These are phyloP conservation scores for Symbiodinium natans DNA, from an alignment of 73 alveolate genomes.

Conservation along the genomic window DNA sequence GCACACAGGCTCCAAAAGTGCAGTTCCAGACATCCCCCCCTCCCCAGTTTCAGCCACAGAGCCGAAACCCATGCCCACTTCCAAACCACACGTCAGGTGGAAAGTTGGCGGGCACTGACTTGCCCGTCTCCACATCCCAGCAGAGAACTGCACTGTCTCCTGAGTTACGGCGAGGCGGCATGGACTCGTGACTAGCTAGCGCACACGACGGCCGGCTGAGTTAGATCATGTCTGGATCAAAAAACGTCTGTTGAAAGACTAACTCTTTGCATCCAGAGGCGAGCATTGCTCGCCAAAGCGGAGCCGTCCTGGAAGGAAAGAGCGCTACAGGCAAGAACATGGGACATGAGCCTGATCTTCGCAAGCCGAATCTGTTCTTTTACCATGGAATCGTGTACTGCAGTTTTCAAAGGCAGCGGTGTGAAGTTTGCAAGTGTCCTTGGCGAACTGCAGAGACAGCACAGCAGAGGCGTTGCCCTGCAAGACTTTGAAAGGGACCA, in stretches of 20 bases:
- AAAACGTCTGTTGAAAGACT: no score
- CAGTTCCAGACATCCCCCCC: neutral
- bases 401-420: neutral
- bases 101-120: constrained; percentile 11
- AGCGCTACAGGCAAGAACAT: neutral
- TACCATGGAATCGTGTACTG: neutral
- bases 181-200: no score
- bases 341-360: neutral
- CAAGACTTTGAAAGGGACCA: constrained; percentile 6
- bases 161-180: neutral
- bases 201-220: no score
- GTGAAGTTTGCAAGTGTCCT: constrained; percentile 14
- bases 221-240: no score
- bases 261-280: constrained; percentile 13
- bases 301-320: constrained; percentile 47
- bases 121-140: constrained; percentile 87
- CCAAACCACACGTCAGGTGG: constrained; percentile 65
- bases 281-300: constrained; percentile 67
- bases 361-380: neutral
- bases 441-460: constrained; percentile 59
- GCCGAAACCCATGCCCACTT: constrained; percentile 41
- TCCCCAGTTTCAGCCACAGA: neutral
- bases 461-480: constrained; percentile 62
- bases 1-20: neutral
- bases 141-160: constrained; percentile 68